Base-by-base conservation (phyloP, 139 green algal genomes). In the Chlorella vulgaris region DNA sequence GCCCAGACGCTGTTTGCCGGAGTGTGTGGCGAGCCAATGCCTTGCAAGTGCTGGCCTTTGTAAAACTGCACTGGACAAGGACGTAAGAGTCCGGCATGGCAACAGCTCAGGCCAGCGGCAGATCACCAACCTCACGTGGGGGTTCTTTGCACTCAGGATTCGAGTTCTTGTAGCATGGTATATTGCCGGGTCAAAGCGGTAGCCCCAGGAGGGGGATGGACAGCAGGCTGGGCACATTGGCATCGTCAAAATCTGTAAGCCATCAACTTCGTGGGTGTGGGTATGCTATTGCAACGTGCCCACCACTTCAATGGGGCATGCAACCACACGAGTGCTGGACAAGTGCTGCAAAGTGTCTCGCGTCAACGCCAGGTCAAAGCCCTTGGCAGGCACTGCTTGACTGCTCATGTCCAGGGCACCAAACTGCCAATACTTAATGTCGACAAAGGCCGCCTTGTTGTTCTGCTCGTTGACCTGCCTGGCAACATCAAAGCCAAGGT, bases 161-260 rank as follows among this genome's bases (percentile, higher is more conserved):
- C 87, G 82, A 21, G 19, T 28, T 15, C 81, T 63, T 0, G 89
- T 93, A 29, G 38, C 33, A 1, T 28, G 15, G 58, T 88, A 92
- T 0, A 91, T 53, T 26, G 66, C 15, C 0, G 19, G 31, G 42
- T 93, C 84, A 55, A 84, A 91, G 21, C 78, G 31, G 1, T 89
- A 94, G 4, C 90, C n/a, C 90, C 63, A 94, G 75, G 67, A 93
- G 62, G 3, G 90, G 90, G 24, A 92, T 81, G 36, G 89, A 87
- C 73, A 94, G 81, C 51, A 94, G 81, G 7, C 82, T 90, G 19
- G 90, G 90, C 62, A 94, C 51, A 68, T 94, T 94, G 55, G 90
- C 89, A 80, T 94, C 90, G 63, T 94, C 90, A 75, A 88, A 88
- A 61, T 89, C 82, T 39, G 47, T 33, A 65, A 21, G 55, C n/a